Evolutionary conservation across 2,329 filamentous ascomycete species (phyloP).

Genomic region (Nakataea oryzae): DNA sequence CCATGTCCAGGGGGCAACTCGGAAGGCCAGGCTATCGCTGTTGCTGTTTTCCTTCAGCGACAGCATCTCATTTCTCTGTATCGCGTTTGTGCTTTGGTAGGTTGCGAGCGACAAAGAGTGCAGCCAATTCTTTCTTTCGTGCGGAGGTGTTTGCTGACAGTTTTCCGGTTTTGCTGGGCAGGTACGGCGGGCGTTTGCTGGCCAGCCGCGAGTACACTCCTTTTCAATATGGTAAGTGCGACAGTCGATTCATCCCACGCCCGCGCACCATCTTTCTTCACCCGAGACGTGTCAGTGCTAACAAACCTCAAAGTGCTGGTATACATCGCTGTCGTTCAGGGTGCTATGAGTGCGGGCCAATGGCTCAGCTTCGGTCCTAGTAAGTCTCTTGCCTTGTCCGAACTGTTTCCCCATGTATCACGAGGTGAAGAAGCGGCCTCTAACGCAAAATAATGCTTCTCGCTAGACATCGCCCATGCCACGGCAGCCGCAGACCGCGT

Average conservation of each 20-base stretch:
- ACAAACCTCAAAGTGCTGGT: conserved; percentile 14
- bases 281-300: too few species aligned
- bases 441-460: not conserved
- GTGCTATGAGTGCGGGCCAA: conserved; percentile 19
- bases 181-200: conserved; percentile 17
- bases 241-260: too few species aligned
- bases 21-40: conserved; percentile 20
- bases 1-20: conserved; percentile 20
- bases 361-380: conserved; percentile 21
- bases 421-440: not conserved
- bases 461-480: conserved; percentile 29
- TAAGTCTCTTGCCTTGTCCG: conserved; percentile 6
- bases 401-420: not conserved
- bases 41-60: conserved; percentile 24
- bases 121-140: not conserved
- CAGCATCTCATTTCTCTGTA: conserved; percentile 40
- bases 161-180: conserved; percentile 2
- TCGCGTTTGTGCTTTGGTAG: conserved; percentile 50
- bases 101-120: not conserved
- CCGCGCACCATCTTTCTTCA: too few species aligned
- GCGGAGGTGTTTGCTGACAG: not conserved
- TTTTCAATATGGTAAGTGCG: conserved; percentile 14
- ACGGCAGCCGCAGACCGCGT: conserved; percentile 46
- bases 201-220: conserved; percentile 17
- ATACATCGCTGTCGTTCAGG: conserved; percentile 21